These are phyloP conservation scores for Candolleomyces aberdarensis DNA, from an alignment of 768 basidiomycete species.

Conservation along the genomic window DNA sequence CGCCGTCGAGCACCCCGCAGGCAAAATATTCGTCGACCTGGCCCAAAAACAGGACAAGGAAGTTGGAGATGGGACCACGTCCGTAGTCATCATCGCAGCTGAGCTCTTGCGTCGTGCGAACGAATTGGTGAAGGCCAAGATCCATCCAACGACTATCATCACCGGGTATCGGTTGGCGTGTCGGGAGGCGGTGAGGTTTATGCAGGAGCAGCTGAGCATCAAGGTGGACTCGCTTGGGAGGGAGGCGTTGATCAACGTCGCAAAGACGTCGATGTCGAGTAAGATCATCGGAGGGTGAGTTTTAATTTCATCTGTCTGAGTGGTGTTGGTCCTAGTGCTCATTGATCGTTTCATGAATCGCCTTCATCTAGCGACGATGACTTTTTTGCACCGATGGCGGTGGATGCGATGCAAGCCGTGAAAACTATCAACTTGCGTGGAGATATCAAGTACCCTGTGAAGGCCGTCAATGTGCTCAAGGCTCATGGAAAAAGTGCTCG, in stretches of 20 bases:
- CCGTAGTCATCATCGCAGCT: constrained; percentile 97
- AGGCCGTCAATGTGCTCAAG: constrained; percentile 97
- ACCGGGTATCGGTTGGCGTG: constrained; percentile 97
- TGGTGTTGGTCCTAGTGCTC: background rate
- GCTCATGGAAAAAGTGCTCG: constrained; percentile 95
- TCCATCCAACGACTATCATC: constrained; percentile 99
- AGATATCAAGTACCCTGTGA: constrained; percentile 98
- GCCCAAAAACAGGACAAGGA: constrained; percentile 99
- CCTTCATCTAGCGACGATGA: constrained; percentile 77
- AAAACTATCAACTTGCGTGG: constrained; percentile 91
- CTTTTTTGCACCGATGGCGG: constrained; percentile 97
- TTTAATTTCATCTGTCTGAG: background rate
- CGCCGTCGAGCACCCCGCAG: constrained; percentile 95
- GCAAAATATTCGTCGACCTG: constrained; percentile 95
- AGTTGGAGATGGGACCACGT: constrained; percentile 98
- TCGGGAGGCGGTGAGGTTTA: constrained; percentile 94
- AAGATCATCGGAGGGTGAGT: constrained; percentile 96
- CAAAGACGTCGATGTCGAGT: constrained; percentile 98
- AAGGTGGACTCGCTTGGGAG: constrained; percentile 91
- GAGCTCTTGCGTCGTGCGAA: constrained; percentile 95
- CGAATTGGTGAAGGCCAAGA: constrained; percentile 96
- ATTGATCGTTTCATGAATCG: background rate
- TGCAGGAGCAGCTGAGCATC: constrained; percentile 95
- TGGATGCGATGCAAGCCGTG: constrained; percentile 97
- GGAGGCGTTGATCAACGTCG: constrained; percentile 91